Conservation (phyloP, 2,329 filamentous ascomycete genomes). For the Aspergillus brasiliensis region DNA sequence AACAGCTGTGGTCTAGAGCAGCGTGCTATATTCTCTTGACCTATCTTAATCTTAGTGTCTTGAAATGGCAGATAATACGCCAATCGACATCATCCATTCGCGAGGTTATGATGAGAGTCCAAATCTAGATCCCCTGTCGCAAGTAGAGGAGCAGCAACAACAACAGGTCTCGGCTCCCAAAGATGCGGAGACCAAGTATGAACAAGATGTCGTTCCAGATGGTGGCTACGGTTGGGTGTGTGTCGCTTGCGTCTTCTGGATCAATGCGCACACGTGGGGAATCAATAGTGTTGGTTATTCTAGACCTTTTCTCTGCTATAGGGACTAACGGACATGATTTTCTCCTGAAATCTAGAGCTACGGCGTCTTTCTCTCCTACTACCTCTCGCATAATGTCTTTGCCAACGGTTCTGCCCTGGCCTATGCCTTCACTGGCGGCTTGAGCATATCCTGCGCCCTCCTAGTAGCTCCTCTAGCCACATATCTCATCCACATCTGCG, state of each 20-base stretch:
- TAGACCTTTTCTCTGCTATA: neutral
- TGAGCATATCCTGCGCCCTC: slow-evolving; percentile 61
- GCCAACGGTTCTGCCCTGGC: slow-evolving; percentile 56
- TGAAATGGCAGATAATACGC: slow-evolving; percentile 36
- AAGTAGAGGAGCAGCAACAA: slow-evolving; percentile 5
- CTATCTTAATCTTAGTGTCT: neutral
- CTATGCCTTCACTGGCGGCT: slow-evolving; percentile 63
- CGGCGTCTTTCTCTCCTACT: slow-evolving; percentile 63
- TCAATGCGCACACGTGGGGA: slow-evolving; percentile 75
- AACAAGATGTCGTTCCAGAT: slow-evolving; percentile 48
- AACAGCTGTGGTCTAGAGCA: neutral
- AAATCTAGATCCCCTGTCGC: neutral
- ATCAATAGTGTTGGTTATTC: slow-evolving; percentile 61
- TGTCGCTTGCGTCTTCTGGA: slow-evolving; percentile 55
- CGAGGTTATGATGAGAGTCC: slow-evolving; percentile 15
- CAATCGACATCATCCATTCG: slow-evolving; percentile 34
- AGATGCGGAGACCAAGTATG: slow-evolving; percentile 33
- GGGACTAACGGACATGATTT: neutral
- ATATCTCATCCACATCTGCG: slow-evolving; percentile 53
- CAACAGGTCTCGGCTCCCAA: slow-evolving; percentile 14
- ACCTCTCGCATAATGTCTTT: slow-evolving; percentile 58
- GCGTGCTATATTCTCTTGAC: neutral
- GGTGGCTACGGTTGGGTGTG: slow-evolving; percentile 67
- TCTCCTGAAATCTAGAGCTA: slow-evolving; percentile 38
- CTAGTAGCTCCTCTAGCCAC: slow-evolving; percentile 61